A percentile compares a stretch with the other conserved stretches of the same genome.
Conservation (phyloP, 2,329 filamentous ascomycete species). For the Decorospora gaudefroyi region DNA sequence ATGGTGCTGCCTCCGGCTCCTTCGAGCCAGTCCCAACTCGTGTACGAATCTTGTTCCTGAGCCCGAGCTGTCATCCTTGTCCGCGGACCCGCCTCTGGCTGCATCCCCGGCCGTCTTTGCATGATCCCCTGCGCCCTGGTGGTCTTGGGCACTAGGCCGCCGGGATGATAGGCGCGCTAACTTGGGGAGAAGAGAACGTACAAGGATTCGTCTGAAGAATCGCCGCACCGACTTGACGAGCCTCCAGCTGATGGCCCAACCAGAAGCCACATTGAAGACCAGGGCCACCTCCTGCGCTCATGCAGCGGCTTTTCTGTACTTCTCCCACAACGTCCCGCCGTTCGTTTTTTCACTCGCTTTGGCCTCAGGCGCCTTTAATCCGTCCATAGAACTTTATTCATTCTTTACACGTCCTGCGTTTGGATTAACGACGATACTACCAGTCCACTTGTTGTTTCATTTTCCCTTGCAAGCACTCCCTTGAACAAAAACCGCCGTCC, state of each 20-base stretch:
- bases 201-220: slow-evolving; percentile 40
- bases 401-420: slow-evolving; percentile 25
- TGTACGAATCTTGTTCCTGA: slow-evolving; percentile 31
- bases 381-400: slow-evolving; percentile 27
- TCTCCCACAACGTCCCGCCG: slow-evolving; percentile 31
- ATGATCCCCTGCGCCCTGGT: slow-evolving; percentile 27
- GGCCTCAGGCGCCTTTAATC: slow-evolving; percentile 30
- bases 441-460: slow-evolving; percentile 28
- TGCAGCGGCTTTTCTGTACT: slow-evolving; percentile 36
- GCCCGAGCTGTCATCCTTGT: slow-evolving; percentile 28
- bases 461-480: slow-evolving; percentile 27
- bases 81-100: slow-evolving; percentile 24
- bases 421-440: slow-evolving; percentile 13
- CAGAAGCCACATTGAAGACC: slow-evolving; percentile 34
- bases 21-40: slow-evolving; percentile 29
- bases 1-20: slow-evolving; percentile 15
- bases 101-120: slow-evolving; percentile 27
- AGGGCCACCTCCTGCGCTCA: slow-evolving; percentile 29
- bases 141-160: slow-evolving; percentile 28
- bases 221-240: slow-evolving; percentile 24
- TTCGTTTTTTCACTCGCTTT: slow-evolving; percentile 28
- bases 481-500: slow-evolving; percentile 14
- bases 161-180: slow-evolving; percentile 28
- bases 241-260: slow-evolving; percentile 38
- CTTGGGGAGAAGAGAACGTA: slow-evolving; percentile 23